Evolutionary conservation across 345 rosid species (phyloP).

Genomic region (Arabis alpina): DNA sequence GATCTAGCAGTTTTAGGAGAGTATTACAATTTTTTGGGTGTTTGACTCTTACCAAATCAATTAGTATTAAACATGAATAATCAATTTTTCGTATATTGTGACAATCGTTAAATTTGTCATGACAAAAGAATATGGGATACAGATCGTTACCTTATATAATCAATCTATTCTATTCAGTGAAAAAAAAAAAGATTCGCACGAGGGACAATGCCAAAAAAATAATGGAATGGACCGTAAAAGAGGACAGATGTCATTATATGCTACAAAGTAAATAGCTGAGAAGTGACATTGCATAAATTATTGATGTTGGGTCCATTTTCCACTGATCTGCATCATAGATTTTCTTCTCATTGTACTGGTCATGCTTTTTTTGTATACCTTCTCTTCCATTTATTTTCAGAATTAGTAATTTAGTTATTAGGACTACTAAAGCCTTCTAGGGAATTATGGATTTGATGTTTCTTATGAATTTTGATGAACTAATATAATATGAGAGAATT

Average conservation of each 20-base stretch:
- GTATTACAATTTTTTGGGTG: too few relatives aligned
- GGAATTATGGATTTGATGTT: background rate
- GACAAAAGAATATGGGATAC: slow-evolving; percentile 10
- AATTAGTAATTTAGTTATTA: background rate
- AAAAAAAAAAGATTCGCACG: too few relatives aligned
- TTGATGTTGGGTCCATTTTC: slow-evolving; percentile 21
- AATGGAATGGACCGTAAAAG: slow-evolving; percentile 21
- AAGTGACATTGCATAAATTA: slow-evolving; percentile 28
- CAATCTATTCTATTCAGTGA: too few relatives aligned
- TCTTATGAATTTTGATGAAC: background rate
- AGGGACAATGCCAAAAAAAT: slow-evolving; percentile 28
- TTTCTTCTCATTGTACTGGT: background rate
- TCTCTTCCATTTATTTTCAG: slow-evolving; percentile 1
- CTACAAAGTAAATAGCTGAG: slow-evolving; percentile 2
- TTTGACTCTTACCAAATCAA: too few relatives aligned
- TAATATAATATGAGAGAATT: background rate
- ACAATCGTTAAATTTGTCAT: slow-evolving; percentile 6
- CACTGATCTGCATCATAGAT: background rate
- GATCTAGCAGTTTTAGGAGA: background rate
- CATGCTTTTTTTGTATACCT: background rate
- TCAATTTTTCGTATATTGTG: too few relatives aligned
- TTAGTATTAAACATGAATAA: too few relatives aligned
- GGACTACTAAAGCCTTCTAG: background rate
- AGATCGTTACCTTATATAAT: too few relatives aligned
- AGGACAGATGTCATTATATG: slow-evolving; percentile 22